Conservation (phyloP, 2,329 filamentous ascomycete species). For the Cylindrodendrum hubeiense region DNA sequence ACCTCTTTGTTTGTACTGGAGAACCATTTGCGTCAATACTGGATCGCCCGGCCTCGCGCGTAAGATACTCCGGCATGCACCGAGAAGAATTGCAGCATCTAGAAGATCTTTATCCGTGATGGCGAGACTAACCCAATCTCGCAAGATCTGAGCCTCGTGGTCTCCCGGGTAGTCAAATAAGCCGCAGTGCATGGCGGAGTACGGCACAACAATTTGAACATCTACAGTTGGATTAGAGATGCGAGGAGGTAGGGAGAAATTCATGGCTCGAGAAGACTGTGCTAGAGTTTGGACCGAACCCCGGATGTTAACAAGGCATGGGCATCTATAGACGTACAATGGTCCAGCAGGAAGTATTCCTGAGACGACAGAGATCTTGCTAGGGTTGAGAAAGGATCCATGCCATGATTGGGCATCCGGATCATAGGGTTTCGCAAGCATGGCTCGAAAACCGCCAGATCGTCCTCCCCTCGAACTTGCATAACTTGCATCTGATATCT, state of each 20-base stretch:
- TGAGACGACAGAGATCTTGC: background rate
- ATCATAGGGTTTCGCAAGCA: background rate
- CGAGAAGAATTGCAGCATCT: constrained; percentile 11
- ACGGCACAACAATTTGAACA: constrained; percentile 11
- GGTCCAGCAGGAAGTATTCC: constrained; percentile 17
- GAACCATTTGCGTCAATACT: background rate
- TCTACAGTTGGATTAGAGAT: background rate
- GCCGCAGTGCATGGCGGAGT: background rate
- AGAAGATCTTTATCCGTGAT: constrained; percentile 20
- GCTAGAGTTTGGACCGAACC: background rate
- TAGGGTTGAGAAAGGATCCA: constrained; percentile 5
- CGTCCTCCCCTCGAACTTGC: background rate
- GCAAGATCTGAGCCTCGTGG: background rate
- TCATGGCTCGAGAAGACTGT: background rate
- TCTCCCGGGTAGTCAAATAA: background rate
- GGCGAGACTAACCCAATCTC: constrained; percentile 26
- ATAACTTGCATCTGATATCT: background rate
- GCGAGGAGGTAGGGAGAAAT: background rate
- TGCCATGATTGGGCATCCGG: background rate
- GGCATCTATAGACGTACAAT: constrained; percentile 10
- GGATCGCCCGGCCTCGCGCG: background rate
- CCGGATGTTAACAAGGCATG: background rate
- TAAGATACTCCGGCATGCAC: background rate
- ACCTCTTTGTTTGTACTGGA: constrained; percentile 23
- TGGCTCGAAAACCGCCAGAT: background rate